A percentile compares a stretch with the other conserved stretches of the same genome.
phyloP scores from a whole-genome alignment of 352 stramenopile genomes.

The Stephanocyclus meneghinianus region DNA sequence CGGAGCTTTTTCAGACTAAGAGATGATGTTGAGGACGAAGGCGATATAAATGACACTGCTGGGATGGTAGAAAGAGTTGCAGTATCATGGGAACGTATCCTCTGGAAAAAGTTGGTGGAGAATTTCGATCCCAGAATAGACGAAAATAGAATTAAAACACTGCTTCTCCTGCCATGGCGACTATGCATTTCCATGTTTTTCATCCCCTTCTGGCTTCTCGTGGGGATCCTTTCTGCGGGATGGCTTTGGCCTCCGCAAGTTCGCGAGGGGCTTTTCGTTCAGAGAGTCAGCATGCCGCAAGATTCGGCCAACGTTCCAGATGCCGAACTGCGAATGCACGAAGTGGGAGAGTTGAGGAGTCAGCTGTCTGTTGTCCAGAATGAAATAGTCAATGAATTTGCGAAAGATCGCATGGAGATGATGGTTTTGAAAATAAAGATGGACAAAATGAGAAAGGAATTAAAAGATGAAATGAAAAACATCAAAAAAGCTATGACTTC shows the following conservation, averaged over 20 bases:
- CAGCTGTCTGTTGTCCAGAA: slow-evolving; percentile 18
- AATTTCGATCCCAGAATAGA: slow-evolving; percentile 47
- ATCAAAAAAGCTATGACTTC: slow-evolving; percentile 49
- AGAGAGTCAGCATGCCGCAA: slow-evolving; percentile 51
- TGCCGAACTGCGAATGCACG: slow-evolving; percentile 26
- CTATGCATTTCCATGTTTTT: slow-evolving; percentile 56
- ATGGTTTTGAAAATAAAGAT: slow-evolving; percentile 32
- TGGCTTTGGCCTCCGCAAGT: slow-evolving; percentile 79
- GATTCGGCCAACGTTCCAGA: slow-evolving; percentile 25
- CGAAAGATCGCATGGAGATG: slow-evolving; percentile 34
- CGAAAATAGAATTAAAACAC: slow-evolving; percentile 7
- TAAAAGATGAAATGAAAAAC: slow-evolving; percentile 51
- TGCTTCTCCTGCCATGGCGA: slow-evolving; percentile 40
- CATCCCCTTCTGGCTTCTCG: slow-evolving; percentile 73
- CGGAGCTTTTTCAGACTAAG: slow-evolving; percentile 34
- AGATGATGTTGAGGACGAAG: slow-evolving; percentile 21
- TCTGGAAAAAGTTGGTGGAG: slow-evolving; percentile 54
- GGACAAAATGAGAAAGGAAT: slow-evolving; percentile 32
- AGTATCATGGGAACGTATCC: slow-evolving; percentile 37
- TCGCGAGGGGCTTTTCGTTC: slow-evolving; percentile 72
- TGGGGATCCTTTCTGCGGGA: slow-evolving; percentile 61
- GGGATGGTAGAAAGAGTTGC: slow-evolving; percentile 21
- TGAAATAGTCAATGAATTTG: slow-evolving; percentile 35
- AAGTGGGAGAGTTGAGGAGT: slow-evolving; percentile 27
- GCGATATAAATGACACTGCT: neutral